Conservation (phyloP, 495 filamentous ascomycete species). For the Clavariopsis aquatica region DNA sequence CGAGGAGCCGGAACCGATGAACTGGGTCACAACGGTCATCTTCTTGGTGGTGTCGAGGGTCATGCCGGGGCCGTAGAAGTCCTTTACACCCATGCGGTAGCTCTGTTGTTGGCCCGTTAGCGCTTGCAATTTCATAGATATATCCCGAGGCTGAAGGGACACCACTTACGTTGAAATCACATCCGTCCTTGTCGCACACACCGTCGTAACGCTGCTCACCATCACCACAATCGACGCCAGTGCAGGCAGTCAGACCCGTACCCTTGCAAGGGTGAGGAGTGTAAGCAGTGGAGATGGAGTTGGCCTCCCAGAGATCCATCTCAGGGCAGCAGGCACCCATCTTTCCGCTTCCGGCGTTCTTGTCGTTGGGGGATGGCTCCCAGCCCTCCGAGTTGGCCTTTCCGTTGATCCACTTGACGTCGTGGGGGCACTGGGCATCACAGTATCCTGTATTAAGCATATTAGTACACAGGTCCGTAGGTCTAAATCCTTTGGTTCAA, state of each 20-base stretch:
- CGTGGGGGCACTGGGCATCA: constrained; percentile 64
- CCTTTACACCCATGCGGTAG: constrained; percentile 56
- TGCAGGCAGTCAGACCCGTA: constrained; percentile 36
- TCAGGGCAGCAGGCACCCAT: constrained; percentile 45
- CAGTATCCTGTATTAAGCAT: constrained; percentile 58
- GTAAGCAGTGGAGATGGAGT: constrained; percentile 42
- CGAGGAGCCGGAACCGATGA: constrained; percentile 55
- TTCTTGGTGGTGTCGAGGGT: constrained; percentile 62
- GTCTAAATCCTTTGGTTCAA: background rate
- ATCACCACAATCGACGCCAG: constrained; percentile 34
- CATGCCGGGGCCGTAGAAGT: constrained; percentile 59
- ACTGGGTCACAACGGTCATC: constrained; percentile 71
- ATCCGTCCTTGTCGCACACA: constrained; percentile 67
- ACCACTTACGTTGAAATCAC: constrained; percentile 59
- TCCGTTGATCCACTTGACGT: constrained; percentile 60
- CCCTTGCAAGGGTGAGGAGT: constrained; percentile 45
- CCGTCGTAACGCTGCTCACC: constrained; percentile 51
- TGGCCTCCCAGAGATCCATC: constrained; percentile 44
- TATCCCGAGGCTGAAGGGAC: too few species aligned
- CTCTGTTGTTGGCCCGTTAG: too few species aligned
- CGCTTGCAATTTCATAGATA: too few species aligned
- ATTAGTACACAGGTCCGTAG: constrained; percentile 5
- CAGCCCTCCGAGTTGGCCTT: constrained; percentile 58
- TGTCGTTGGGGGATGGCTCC: constrained; percentile 58
- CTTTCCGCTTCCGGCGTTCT: constrained; percentile 60